Evolutionary conservation across 805 yeast genomes (phyloP).

Genomic region (Isabelozyma pseudorhagii): DNA sequence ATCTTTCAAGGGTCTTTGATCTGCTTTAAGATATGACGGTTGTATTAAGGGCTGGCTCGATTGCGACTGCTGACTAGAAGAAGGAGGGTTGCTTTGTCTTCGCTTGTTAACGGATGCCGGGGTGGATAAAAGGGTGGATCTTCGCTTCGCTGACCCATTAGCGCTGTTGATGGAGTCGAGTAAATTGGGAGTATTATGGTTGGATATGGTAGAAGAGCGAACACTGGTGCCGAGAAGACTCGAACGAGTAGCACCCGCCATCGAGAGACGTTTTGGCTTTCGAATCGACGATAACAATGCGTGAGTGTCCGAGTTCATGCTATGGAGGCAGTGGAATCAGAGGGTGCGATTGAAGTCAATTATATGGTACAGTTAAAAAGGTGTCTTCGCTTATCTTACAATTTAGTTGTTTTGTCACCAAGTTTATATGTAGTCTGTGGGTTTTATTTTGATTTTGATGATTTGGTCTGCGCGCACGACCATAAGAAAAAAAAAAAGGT

Average conservation of each 20-base stretch:
- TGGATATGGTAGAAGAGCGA: neutral
- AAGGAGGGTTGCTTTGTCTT: constrained; percentile 14
- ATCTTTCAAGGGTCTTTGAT: constrained; percentile 79
- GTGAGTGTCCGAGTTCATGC: neutral
- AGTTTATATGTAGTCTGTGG: neutral
- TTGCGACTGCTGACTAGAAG: constrained; percentile 7
- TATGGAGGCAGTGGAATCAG: neutral
- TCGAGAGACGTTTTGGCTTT: constrained; percentile 9
- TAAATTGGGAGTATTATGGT: constrained; percentile 1
- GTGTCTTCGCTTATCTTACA: neutral
- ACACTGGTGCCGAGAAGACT: neutral
- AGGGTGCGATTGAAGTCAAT: neutral
- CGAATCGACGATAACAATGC: neutral
- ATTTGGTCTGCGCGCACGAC: constrained; percentile 1
- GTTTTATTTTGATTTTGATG: neutral
- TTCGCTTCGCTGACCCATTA: constrained; percentile 16
- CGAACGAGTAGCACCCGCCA: constrained; percentile 14
- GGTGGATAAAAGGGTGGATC: constrained; percentile 25
- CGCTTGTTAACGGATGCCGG: constrained; percentile 27
- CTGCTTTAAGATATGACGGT: constrained; percentile 23
- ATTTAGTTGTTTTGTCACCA: neutral
- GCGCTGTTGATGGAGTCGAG: constrained; percentile 1
- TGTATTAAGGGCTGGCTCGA: constrained; percentile 4
- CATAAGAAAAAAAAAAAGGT: constrained; percentile 3
- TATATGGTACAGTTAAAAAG: neutral